A percentile compares a stretch with the other conserved stretches of the same genome.
These are phyloP conservation scores for Nigrospora sphaerica DNA, from an alignment of 2,329 filamentous ascomycete species.

Conservation along the genomic window DNA sequence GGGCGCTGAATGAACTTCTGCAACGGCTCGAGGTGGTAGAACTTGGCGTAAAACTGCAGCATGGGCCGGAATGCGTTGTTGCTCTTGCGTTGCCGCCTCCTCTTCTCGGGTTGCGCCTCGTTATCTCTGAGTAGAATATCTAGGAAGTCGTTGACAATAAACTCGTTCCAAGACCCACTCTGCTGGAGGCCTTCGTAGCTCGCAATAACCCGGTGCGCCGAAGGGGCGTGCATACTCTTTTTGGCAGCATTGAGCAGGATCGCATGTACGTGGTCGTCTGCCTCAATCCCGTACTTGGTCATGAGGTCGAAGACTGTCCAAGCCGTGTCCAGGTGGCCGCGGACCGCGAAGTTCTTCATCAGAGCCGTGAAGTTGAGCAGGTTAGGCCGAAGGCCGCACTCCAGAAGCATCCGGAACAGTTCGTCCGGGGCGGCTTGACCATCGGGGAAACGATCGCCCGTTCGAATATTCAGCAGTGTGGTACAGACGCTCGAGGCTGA, in stretches of 20 bases:
- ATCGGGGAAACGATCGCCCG: slow-evolving; percentile 24
- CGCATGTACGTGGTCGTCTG: slow-evolving; percentile 61
- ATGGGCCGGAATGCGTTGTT: slow-evolving; percentile 37
- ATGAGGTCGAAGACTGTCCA: slow-evolving; percentile 60
- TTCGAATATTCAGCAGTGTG: slow-evolving; percentile 41
- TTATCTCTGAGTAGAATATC: slow-evolving; percentile 40
- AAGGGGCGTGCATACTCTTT: slow-evolving; percentile 40
- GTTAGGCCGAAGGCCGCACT: slow-evolving; percentile 57
- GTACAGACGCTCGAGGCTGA: slow-evolving; percentile 50
- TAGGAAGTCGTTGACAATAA: slow-evolving; percentile 44
- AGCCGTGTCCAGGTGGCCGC: slow-evolving; percentile 54
- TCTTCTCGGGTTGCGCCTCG: slow-evolving; percentile 26
- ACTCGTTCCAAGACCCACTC: slow-evolving; percentile 33
- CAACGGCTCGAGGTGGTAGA: slow-evolving; percentile 39
- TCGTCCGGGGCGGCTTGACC: slow-evolving; percentile 41
- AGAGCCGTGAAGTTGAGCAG: slow-evolving; percentile 57
- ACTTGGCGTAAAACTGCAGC: slow-evolving; percentile 40
- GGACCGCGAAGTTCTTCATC: slow-evolving; percentile 63
- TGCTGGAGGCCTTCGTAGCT: slow-evolving; percentile 37
- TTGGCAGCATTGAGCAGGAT: slow-evolving; percentile 69
- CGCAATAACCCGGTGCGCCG: slow-evolving; percentile 45
- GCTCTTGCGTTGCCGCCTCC: slow-evolving; percentile 21
- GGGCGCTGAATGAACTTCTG: slow-evolving; percentile 24
- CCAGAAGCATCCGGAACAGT: slow-evolving; percentile 49
- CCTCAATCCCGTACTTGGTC: slow-evolving; percentile 47